A percentile compares a stretch with the other conserved stretches of the same genome.
These are phyloP conservation scores for Cruciata laevipes DNA, from an alignment of 257 asterid genomes.

Conservation along the genomic window DNA sequence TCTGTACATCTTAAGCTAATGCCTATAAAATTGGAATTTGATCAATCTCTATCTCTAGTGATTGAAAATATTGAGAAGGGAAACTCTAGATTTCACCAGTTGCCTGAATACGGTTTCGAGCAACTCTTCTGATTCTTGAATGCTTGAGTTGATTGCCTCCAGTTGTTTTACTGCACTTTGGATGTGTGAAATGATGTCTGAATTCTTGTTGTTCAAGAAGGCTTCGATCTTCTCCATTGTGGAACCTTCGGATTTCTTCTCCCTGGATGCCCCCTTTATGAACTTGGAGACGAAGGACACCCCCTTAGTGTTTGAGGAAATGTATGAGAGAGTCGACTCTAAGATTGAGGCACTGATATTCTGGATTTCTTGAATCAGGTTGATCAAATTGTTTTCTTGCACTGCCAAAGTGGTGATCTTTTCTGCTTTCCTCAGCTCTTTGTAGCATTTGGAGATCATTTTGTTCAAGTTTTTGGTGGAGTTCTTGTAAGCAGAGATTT, in stretches of 20 bases:
- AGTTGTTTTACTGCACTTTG: neutral
- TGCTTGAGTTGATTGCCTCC: no score
- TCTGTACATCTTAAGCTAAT: neutral
- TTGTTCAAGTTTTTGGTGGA: no score
- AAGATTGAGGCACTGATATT: constrained; percentile 13
- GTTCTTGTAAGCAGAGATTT: no score
- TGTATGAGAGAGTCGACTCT: constrained; percentile 14
- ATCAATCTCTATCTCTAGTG: neutral
- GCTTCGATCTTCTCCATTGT: neutral
- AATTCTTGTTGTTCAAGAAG: no score
- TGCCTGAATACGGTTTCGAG: no score
- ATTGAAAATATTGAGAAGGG: neutral
- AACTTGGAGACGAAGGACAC: constrained; percentile 32
- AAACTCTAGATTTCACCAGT: no score
- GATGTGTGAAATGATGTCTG: neutral
- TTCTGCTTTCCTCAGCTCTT: no score
- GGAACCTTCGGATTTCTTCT: neutral
- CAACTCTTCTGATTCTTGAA: no score
- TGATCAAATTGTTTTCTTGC: neutral
- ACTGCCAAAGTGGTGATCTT: no score
- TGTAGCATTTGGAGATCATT: no score
- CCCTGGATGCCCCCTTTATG: neutral
- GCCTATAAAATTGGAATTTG: no score
- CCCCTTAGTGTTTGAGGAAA: constrained; percentile 14
- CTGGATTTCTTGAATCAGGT: neutral